Evolutionary conservation across 2,329 filamentous ascomycete genomes (phyloP), one percentile per base, ranked within the genome.

Genomic region (Fusarium coffeatum): DNA sequence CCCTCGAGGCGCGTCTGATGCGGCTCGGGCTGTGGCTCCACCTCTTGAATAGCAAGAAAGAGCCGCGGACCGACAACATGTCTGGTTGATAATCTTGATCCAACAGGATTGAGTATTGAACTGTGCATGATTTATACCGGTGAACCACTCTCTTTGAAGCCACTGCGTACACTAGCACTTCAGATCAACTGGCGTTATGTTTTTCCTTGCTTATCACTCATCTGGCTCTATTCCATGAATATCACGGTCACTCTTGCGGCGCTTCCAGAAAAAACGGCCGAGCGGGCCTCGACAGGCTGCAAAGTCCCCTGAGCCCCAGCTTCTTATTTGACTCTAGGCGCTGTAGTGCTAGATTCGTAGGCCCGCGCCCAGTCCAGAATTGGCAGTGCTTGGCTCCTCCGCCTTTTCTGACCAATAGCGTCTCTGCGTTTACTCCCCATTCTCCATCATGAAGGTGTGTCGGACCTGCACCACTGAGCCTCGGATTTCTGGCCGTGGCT

Each of bases 21-120:
- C 73, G 73, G 71, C 73, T 72, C 66, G 55, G 42, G 60, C 72
- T 72, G 68, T 61, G 42, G 63, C 59, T 60, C 68, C 69, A 67
- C 69, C 68, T 50, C 37, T 48, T 16, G 15, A 42, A n/a, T 10
- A 45, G 27, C 34, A 49, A 30, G 60, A 49, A 60, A 74, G 72
- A 74, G 71, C 72, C 71, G 68, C 71, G 60, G 59, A 64, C 55
- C 55, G 58, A 74, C 70, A 54, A 70, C 72, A 71, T 27, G 20
- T 59, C 46, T 40, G 37, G 55, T 45, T 54, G 61, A 55, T 55
- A 45, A 54, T 50, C 51, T 66, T 53, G 47, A 45, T 47, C 47
- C 34, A 49, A 34, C 23, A 23, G 15, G 15, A 57, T 25, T 20
- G 22, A 28, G 23, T 41, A 18, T 42, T 25, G 34, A 20, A 27